Percentiles rank a stretch among this genome's conserved stretches.
phyloP scores from a whole-genome alignment of 2,329 filamentous ascomycete species.

The Thyridium curvatum region DNA sequence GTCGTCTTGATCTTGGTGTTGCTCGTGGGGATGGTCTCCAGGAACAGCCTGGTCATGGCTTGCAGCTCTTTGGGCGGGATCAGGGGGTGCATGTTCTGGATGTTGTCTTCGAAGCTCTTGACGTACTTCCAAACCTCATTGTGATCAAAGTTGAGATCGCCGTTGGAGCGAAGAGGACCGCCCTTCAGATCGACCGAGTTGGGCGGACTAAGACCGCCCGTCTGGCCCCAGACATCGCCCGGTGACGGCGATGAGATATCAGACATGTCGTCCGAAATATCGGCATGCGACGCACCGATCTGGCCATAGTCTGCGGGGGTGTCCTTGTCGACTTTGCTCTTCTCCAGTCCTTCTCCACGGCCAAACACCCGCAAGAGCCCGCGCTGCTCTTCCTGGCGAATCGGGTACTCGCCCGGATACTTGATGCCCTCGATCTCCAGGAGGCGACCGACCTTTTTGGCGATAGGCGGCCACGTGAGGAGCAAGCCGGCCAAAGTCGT shows the following conservation, averaged over 20 bases:
- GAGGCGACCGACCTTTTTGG: conserved; percentile 50
- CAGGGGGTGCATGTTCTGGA: conserved; percentile 61
- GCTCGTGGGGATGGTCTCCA: conserved; percentile 37
- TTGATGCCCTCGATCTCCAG: conserved; percentile 43
- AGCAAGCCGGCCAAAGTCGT: conserved; percentile 85
- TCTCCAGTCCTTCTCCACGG: conserved; percentile 66
- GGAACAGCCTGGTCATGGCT: conserved; percentile 45
- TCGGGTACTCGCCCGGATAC: conserved; percentile 65
- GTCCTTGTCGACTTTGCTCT: conserved; percentile 41
- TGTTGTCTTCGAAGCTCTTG: conserved; percentile 51
- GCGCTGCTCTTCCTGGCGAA: conserved; percentile 66
- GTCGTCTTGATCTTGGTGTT: conserved; percentile 11
- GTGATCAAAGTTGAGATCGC: conserved; percentile 50
- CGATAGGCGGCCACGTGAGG: conserved; percentile 65
- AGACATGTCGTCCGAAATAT: conserved; percentile 36
- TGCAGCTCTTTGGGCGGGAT: conserved; percentile 47
- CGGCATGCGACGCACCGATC: conserved; percentile 29
- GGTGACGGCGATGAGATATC: conserved; percentile 48
- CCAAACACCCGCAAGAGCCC: conserved; percentile 73
- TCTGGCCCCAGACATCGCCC: conserved; percentile 52
- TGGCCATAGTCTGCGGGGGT: conserved; percentile 25
- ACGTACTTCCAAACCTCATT: conserved; percentile 46
- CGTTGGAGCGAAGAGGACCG: conserved; percentile 25
- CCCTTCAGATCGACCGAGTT: conserved; percentile 23
- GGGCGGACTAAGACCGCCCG: conserved; percentile 43